Evolutionary conservation across 2,329 filamentous ascomycete genomes (phyloP), one percentile per base, ranked within the genome.

Genomic region (Trichoderma sp.): DNA sequence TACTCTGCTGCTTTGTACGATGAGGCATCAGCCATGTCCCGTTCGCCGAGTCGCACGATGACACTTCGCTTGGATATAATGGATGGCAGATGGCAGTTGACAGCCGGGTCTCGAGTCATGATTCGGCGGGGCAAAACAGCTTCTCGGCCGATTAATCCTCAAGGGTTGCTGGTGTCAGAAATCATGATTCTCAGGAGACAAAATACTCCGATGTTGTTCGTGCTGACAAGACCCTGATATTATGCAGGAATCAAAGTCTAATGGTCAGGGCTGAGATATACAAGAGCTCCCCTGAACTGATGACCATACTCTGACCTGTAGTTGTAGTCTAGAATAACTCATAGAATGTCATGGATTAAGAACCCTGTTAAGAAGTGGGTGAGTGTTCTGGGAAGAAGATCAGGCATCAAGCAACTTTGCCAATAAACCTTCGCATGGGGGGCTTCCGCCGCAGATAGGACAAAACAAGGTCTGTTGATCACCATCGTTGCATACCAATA

Each of bases 51-150:
- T 72, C 59, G 59, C 68, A 72, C 59, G 68, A 72, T 53, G 12
- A 29, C 27, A 53, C 24, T 16, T 69, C 31, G 66, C 66, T 59
- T 59, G 66, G 14, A 59, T 21, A 31, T 12, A 50, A 59, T 21
- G 50, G n/a, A 50, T 38, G 66, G 27, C 66, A 31, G 66, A 59
- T 35, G 66, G 50, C 60, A 21, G n/a, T 21, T 63, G 31, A 41
- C 59, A 27, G 27, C 59, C 53, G 27, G 38, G 38, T 53, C 27
- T 72, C 68, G 68, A 72, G 68, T 72, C 68, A 64, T 72, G 38
- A 31, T 33, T 33, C 18, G 24, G 59, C 41, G 59, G 68, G 59
- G 38, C 38, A n/a, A 27, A 21, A 14, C 5, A 21, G 50, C 35
- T 45, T 45, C 63, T 45, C 35, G 18, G 31, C 21, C 66, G 33